Evolutionary conservation across 2,329 filamentous ascomycete species (phyloP), one percentile per base, ranked within the genome.

Genomic region (Exophiala alcalophila): DNA sequence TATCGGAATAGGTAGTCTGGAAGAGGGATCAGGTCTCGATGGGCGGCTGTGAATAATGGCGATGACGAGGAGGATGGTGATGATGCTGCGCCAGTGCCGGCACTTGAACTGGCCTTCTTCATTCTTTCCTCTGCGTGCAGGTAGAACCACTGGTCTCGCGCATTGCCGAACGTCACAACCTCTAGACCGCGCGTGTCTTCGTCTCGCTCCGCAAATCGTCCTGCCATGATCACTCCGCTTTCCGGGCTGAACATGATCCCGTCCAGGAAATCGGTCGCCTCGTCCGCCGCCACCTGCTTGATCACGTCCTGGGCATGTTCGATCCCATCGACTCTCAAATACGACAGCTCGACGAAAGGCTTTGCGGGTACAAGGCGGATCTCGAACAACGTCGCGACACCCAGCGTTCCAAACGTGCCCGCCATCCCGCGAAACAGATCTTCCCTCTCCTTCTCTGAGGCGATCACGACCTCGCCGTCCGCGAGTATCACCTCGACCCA

Each of bases 341-440:
- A 76, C 1, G 65, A 72, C 9, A 69, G 63, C 46, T 74, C 69
- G 10, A 76, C 73, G 49, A 69, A 74, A 23, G 61, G 64, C 32
- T 66, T 67, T 0, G 72, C 71, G 25, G 65, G 58, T 5, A 68
- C 61, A 12, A 77, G 62, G 40, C 66, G 62, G 4, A 77, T 52
- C 50, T 74, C 67, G 2, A 76, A 60, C 6, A 81, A 63, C 1
- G 81, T 84, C 16, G 78, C 76, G 15, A 85, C 71, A n/a, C 82
- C 81, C 11, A 85, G 59, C 0, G 80, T 84, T 1, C 83, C 83
- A 47, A 83, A 76, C 0, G 79, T 77, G 11, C 80, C 81, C 1
- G 80, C 78, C 2, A 79, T 78, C 12, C 80, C 81, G 57, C 71
- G 72, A 57, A 85, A 84, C 1, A 86, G 65, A 54, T 85, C 81